A percentile compares a stretch with the other conserved stretches of the same genome.
These are phyloP conservation scores for Raffaelea albimanens DNA, from an alignment of 2,329 filamentous ascomycete species.

Conservation along the genomic window DNA sequence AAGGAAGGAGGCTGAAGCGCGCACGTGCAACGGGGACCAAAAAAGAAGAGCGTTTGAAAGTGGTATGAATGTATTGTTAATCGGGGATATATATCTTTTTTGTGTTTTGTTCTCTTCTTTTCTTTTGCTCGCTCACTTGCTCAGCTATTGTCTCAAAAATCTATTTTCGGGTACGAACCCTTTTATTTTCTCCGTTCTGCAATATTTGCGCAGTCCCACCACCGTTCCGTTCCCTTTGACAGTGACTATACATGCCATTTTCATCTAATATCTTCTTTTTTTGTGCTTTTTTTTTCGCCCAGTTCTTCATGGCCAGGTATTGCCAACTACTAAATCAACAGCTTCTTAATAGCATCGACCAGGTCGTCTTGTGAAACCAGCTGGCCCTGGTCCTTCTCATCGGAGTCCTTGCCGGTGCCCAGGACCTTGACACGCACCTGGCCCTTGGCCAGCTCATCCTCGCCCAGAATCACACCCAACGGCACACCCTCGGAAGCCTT, in stretches of 20 bases:
- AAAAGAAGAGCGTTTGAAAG: background rate
- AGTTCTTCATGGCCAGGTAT: too few species aligned
- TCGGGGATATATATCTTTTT: background rate
- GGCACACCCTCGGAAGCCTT: slow-evolving; percentile 84
- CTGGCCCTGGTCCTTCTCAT: slow-evolving; percentile 85
- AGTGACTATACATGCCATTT: too few species aligned
- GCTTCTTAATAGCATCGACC: slow-evolving; percentile 49
- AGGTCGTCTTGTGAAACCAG: slow-evolving; percentile 57
- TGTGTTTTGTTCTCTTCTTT: background rate
- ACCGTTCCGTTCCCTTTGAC: too few species aligned
- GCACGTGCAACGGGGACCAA: background rate
- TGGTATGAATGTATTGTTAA: background rate
- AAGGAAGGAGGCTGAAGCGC: too few species aligned
- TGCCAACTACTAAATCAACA: slow-evolving; percentile 8
- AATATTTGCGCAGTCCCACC: too few species aligned
- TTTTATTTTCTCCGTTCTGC: too few species aligned
- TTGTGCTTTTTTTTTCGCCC: background rate
- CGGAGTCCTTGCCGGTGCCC: slow-evolving; percentile 51
- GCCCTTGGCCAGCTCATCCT: slow-evolving; percentile 76
- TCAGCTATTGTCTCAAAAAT: too few species aligned
- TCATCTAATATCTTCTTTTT: too few species aligned
- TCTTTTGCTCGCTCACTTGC: too few species aligned
- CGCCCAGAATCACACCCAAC: slow-evolving; percentile 80
- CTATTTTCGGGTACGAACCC: too few species aligned
- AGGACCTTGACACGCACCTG: slow-evolving; percentile 81